Evolutionary conservation across 176 grass and related monocot species (phyloP).

Genomic region (Aegilops longissima): DNA sequence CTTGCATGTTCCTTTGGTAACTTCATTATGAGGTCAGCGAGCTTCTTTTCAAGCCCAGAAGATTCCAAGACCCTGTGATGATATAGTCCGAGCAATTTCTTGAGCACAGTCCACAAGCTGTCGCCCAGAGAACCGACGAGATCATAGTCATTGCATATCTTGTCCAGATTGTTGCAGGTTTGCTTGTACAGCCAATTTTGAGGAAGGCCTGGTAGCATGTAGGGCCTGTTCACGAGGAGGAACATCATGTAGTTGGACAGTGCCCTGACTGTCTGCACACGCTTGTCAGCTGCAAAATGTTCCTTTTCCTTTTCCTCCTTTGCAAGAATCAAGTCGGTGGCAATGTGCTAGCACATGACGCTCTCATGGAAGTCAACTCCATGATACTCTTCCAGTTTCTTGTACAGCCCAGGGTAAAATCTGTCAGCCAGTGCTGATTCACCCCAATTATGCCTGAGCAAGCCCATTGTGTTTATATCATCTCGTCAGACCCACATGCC

Average conservation of each 20-base stretch:
- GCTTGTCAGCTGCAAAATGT: too few relatives aligned
- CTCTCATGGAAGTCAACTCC: slow-evolving; percentile 24
- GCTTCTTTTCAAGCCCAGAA: background rate
- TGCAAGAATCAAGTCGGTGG: background rate
- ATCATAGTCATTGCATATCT: background rate
- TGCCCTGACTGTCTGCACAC: background rate
- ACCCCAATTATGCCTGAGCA: slow-evolving; percentile 24
- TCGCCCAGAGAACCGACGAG: background rate
- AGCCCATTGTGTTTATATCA: background rate
- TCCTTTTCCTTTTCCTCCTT: background rate
- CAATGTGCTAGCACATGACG: slow-evolving; percentile 16
- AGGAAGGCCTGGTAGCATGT: background rate
- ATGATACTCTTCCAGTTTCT: background rate
- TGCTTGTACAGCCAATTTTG: too few relatives aligned
- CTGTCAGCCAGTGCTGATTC: background rate
- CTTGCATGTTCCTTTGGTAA: too few relatives aligned
- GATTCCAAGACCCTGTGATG: background rate
- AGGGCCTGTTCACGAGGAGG: background rate
- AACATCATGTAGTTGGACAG: background rate
- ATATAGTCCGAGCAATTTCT: background rate
- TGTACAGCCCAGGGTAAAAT: background rate
- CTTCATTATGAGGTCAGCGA: background rate
- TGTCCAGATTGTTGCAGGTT: background rate
- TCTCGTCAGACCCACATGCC: background rate
- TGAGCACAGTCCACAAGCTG: background rate